These are phyloP conservation scores for Aspergillus texensis DNA, from an alignment of 2,329 filamentous ascomycete genomes.

Conservation along the genomic window DNA sequence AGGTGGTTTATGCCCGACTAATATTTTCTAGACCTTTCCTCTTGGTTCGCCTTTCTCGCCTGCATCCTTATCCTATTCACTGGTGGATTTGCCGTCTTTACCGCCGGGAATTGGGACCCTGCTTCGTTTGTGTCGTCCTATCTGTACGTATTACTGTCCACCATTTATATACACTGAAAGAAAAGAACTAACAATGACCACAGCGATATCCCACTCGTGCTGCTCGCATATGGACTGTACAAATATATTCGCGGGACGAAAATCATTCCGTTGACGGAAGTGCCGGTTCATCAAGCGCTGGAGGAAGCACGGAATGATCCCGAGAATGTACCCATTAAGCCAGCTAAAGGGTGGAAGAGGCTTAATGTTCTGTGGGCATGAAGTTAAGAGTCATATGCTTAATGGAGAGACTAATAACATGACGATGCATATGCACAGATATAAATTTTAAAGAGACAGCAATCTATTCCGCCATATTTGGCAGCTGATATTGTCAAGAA, in stretches of 20 bases:
- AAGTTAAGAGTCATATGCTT: not conserved
- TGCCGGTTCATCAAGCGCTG: conserved; percentile 58
- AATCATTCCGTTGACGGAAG: conserved; percentile 52
- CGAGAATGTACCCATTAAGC: conserved; percentile 35
- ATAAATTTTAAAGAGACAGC: not conserved
- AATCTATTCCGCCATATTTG: not conserved
- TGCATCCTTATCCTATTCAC: conserved; percentile 69
- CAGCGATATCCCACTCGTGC: conserved; percentile 64
- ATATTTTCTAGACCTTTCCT: conserved; percentile 56
- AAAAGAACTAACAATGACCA: not conserved
- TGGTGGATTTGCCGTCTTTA: conserved; percentile 67
- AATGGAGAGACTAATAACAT: not conserved
- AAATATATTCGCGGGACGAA: conserved; percentile 68
- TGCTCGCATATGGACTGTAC: conserved; percentile 62
- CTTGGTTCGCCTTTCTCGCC: conserved; percentile 62
- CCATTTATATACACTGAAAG: too few relatives aligned
- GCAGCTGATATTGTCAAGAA: accelerated
- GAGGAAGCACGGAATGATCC: conserved; percentile 46
- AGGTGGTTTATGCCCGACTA: too few relatives aligned
- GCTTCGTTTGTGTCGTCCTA: conserved; percentile 64
- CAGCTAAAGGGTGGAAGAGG: conserved; percentile 25
- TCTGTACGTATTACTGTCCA: conserved; percentile 52
- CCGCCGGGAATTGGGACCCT: conserved; percentile 60
- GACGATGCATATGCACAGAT: not conserved
- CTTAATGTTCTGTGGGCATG: conserved; percentile 42